phyloP scores from a whole-genome alignment of 352 stramenopile genomes.

The Bremia lactucae region DNA sequence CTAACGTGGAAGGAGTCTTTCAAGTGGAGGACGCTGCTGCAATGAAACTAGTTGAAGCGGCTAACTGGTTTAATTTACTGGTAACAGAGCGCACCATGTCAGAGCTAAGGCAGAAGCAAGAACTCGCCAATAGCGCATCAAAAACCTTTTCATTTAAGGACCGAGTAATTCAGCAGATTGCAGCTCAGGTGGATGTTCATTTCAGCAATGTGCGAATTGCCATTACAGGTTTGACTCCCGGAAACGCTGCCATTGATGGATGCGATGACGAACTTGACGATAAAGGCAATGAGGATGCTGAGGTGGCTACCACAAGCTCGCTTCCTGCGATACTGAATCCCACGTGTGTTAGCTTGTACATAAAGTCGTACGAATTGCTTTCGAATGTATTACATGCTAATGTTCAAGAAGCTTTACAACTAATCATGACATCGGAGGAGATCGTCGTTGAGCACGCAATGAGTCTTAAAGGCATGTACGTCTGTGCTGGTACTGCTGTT shows the following conservation, averaged over 20 bases:
- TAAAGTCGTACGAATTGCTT: constrained; percentile 30
- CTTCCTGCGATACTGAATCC: constrained; percentile 17
- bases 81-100: constrained; percentile 26
- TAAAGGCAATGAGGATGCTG: constrained; percentile 13
- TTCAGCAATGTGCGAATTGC: constrained; percentile 31
- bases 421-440: constrained; percentile 38
- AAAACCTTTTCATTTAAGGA: constrained; percentile 49
- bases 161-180: constrained; percentile 44
- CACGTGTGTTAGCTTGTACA: constrained; percentile 24
- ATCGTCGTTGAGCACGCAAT: constrained; percentile 42
- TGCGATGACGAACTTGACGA: constrained; percentile 16
- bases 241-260: constrained; percentile 16
- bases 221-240: constrained; percentile 22
- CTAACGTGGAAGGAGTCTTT: constrained; percentile 30
- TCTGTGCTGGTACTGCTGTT: constrained; percentile 27
- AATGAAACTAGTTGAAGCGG: constrained; percentile 46
- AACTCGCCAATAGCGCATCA: constrained; percentile 1
- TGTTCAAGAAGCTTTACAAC: constrained; percentile 29
- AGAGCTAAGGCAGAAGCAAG: constrained; percentile 23
- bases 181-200: constrained; percentile 50
- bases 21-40: constrained; percentile 35
- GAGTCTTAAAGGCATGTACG: constrained; percentile 35
- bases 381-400: constrained; percentile 38
- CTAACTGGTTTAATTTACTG: constrained; percentile 25
- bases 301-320: constrained; percentile 16